Evolutionary conservation across 139 green algal species (phyloP), one percentile per base, ranked within the genome.

Genomic region (Coelastrella sp.): DNA sequence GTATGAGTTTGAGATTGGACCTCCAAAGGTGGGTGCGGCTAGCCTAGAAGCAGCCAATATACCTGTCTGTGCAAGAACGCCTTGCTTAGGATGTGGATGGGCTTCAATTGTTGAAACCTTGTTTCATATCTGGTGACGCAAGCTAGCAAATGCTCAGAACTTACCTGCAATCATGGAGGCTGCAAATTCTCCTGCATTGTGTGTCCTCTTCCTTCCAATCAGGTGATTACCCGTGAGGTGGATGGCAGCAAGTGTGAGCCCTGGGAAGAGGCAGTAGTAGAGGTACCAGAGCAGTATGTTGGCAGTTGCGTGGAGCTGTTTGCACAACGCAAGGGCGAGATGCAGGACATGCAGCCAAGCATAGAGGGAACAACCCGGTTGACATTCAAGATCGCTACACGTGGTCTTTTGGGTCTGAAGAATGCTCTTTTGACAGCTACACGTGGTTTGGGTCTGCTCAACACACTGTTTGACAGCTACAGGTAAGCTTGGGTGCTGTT

Each of bases 341-440:
- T 99, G 97, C 38, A 96, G 60, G 97, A 99, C 93, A 95, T 99
- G 90, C 77, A 88, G 48, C 81, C 91, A 32, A 86, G 79, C 30
- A 86, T 89, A 35, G 74, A 89, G 72, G 74, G 41, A 77, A 89
- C 88, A 38, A 94, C 89, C 1, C 90, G 89, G 32, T 15, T 92
- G 25, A 94, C 87, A n/a, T 94, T 94, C 91, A 88, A 88, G 37
- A 96, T 99, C 27, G 97, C 97, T 30, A 99, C 97, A 0, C 93
- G 97, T 63, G 96, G 96, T 64, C 91, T 99, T 84, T 91, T 99
- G 68, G 97, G 97, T 32, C 85, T 99, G 35, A 90, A 94, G 40
- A 98, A 98, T 88, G 90, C 94, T n/a, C 92, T 99, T 88, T 94
- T 99, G 21, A 98, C 97, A 19, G 96, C 96, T 35, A 99, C 97